Base-by-base conservation (phyloP, 2,329 filamentous ascomycete species). In the Fusarium armeniacum region DNA sequence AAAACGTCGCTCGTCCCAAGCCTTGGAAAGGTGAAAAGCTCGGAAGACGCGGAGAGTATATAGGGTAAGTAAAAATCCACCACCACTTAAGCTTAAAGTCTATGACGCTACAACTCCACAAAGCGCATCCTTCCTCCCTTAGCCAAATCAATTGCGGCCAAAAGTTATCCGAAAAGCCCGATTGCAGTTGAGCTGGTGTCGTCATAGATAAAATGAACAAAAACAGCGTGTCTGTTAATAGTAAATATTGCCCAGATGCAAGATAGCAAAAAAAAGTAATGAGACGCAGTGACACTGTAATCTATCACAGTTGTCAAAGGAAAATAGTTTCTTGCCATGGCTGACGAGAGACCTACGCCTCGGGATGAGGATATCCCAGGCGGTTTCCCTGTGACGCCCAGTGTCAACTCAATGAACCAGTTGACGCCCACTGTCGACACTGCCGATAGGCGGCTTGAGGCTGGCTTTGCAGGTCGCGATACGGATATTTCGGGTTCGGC, bases 371-470 rank as follows among this genome's bases (percentile, higher is more conserved):
- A 75, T 44, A 73, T 75, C 55, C 73, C 73, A 2, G 73, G 73
- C n/a, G 73, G 73, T 38, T 75, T 63, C 20, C 73, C 73, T 4
- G 70, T 65, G 13, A 75, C 73, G 46, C 73, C 73, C 22, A 72
- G 73, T 47, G 28, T 67, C 16, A 58, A 51, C 12, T 70, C 69
- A 5, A 47, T 69, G 26, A 43, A 58, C 35, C 55, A 52, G 5
- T 46, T 61, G 20, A 61, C 67, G 6, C 70, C 53, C 11, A 44
- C 50, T 24, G 46, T 69, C 20, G 46, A 65, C n/a, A 45, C 16
- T 30, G 35, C 22, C 35, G 26, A 56, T 18, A 54, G 36, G 51
- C 55, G 33, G 51, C 55, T 71, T 18, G 67, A 71, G n/a, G 67
- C 63, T 49, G 67, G 67, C 13, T 38, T 67, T 20, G 24, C 62